Conservation (phyloP, 2,329 filamentous ascomycete genomes). For the Fonsecaea multimorphosa region DNA sequence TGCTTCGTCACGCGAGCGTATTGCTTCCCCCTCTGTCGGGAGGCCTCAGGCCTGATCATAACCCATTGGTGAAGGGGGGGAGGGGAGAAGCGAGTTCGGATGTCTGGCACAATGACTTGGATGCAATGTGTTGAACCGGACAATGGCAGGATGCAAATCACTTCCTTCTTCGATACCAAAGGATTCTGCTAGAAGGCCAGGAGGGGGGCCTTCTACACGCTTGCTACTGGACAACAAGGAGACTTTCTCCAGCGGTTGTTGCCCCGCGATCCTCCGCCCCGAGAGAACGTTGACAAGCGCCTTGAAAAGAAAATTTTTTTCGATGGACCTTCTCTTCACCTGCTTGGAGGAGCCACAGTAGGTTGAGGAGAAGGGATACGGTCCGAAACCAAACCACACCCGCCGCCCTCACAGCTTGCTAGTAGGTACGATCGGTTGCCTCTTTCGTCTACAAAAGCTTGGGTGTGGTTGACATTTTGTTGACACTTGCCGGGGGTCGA, state of each 20-base stretch:
- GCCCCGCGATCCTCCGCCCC: conserved; percentile 2
- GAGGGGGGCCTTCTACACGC: not conserved
- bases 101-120: not conserved
- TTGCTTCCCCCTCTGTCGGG: not conserved
- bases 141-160: conserved; percentile 2
- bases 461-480: too few species aligned
- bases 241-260: conserved; percentile 1
- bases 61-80: not conserved
- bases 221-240: not conserved
- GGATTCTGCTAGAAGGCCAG: not conserved
- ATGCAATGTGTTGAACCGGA: not conserved
- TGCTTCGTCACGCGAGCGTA: not conserved
- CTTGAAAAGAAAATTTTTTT: not conserved
- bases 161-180: not conserved
- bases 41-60: not conserved
- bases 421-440: not conserved
- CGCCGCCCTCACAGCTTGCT: not conserved
- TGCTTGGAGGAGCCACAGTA: not conserved
- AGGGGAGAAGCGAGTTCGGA: too few species aligned
- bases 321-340: not conserved
- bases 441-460: not conserved
- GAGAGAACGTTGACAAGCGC: not conserved
- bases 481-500: too few species aligned
- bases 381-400: not conserved
- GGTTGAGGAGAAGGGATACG: not conserved